Evolutionary conservation across 2,329 filamentous ascomycete genomes (phyloP), one percentile per base, ranked within the genome.

Genomic region (Venturia aucupariae): DNA sequence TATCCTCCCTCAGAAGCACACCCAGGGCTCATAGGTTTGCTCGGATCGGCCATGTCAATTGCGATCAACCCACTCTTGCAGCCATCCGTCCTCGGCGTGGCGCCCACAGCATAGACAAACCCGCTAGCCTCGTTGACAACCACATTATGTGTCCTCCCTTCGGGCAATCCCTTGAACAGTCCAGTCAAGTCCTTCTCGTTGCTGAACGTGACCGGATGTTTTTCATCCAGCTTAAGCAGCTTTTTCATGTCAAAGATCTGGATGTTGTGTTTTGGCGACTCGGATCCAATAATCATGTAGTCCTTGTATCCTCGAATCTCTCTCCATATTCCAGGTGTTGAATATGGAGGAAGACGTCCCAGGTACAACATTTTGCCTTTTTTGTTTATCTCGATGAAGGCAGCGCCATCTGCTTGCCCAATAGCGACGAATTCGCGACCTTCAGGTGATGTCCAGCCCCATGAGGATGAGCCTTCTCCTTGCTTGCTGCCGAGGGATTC

Each of bases 231-330:
- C 38, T 55, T 64, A 32, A 46, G 60, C 39, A 69, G 66, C 65
- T 80, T 85, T 69, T 77, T 79, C 81, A 86, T 80, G 72, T 87
- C 84, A 69, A 87, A 87, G 73, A 86, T 79, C 72, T 86, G 84
- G 57, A 87, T 79, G 44, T 82, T 81, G 72, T 86, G 84, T 68
- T 77, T 72, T 55, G 70, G 68, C 38, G 81, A 79, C 67, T 81
- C 79, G 15, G 69, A 63, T 60, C 77, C 78, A 62, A 80, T 78
- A 66, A 79, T 72, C 71, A 78, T 74, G 65, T 75, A 74, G 68
- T 78, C 65, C 66, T 73, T 77, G 67, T 76, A 76, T 5, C 71
- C 74, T 24, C 77, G 74, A 65, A 84, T 84, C 71, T 84, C 81
- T 60, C 81, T 76, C 81, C 82, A 84, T 44, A 76, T 74, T 41